phyloP scores from a whole-genome alignment of 768 basidiomycete species.

The Strobilomyces dryophilus region DNA sequence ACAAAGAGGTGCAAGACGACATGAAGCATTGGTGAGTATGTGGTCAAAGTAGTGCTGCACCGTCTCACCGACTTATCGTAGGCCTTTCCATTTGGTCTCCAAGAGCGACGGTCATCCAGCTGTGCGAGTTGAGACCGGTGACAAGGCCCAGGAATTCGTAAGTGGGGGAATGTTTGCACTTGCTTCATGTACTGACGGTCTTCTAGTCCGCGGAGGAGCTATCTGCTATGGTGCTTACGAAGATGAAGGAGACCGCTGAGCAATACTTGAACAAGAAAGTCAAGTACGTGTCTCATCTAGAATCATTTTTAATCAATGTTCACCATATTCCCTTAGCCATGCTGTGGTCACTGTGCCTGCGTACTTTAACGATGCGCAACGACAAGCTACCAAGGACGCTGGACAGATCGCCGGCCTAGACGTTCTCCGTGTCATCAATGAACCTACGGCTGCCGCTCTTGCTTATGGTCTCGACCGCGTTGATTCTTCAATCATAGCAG shows the following conservation, averaged over 20 bases:
- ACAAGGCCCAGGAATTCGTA: constrained; percentile 78
- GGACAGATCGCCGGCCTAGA: constrained; percentile 97
- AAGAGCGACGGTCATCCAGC: constrained; percentile 74
- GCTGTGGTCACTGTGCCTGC: constrained; percentile 96
- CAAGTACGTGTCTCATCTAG: constrained; percentile 56
- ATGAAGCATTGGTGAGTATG: constrained; percentile 69
- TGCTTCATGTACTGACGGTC: constrained; percentile 12
- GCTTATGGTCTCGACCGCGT: constrained; percentile 92
- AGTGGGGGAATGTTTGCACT: constrained; percentile 28
- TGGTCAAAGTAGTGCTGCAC: neutral
- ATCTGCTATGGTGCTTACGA: constrained; percentile 82
- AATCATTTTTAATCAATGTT: neutral
- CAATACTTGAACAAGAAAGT: constrained; percentile 89
- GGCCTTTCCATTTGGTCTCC: constrained; percentile 78
- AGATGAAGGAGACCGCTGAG: constrained; percentile 97
- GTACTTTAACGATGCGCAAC: constrained; percentile 99
- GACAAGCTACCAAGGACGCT: constrained; percentile 97
- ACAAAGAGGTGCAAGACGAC: constrained; percentile 92
- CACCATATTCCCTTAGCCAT: constrained; percentile 42
- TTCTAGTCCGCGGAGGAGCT: constrained; percentile 77
- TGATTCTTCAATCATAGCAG: constrained; percentile 86
- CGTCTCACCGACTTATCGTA: constrained; percentile 24
- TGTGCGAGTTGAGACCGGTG: constrained; percentile 80
- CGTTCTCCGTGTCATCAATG: constrained; percentile 97
- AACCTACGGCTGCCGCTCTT: constrained; percentile 96